Conservation (phyloP, 805 yeast species). For the Brettanomyces naardenensis region DNA sequence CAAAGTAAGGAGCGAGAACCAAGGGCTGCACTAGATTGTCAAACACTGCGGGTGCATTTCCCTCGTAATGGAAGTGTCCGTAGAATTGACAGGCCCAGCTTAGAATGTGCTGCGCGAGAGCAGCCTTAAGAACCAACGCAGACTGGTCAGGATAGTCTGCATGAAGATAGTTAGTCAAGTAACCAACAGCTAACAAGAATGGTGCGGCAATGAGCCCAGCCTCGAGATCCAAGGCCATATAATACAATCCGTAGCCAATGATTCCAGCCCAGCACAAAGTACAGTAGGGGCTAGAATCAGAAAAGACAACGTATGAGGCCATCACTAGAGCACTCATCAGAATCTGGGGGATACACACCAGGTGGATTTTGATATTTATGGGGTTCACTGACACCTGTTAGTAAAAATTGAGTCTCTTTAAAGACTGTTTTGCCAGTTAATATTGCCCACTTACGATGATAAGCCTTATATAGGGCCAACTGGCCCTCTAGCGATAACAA, state of each 20-base stretch:
- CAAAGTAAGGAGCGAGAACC: slow-evolving; percentile 88
- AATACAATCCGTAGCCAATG: slow-evolving; percentile 46
- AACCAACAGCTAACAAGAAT: slow-evolving; percentile 23
- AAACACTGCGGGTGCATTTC: slow-evolving; percentile 76
- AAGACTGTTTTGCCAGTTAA: too few relatives aligned
- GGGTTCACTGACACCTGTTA: slow-evolving; percentile 12
- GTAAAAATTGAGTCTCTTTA: too few relatives aligned
- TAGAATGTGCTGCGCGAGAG: slow-evolving; percentile 36
- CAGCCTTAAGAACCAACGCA: slow-evolving; percentile 17
- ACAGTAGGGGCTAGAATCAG: slow-evolving; percentile 12
- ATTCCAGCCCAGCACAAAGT: slow-evolving; percentile 40
- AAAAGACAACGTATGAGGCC: slow-evolving; percentile 12
- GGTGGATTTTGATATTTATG: slow-evolving; percentile 67
- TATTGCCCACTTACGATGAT: slow-evolving; percentile 12
- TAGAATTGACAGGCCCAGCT: slow-evolving; percentile 82
- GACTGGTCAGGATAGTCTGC: slow-evolving; percentile 10
- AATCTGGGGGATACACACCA: slow-evolving; percentile 74
- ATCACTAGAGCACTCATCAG: slow-evolving; percentile 45
- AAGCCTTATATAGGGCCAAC: slow-evolving; percentile 49
- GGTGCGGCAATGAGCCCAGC: slow-evolving; percentile 39
- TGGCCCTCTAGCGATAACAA: slow-evolving; percentile 36
- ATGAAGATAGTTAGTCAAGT: slow-evolving; percentile 12
- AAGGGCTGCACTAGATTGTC: slow-evolving; percentile 81
- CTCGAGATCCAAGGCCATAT: slow-evolving; percentile 45
- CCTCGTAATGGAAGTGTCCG: slow-evolving; percentile 81